Evolutionary conservation across 176 grass and related monocot species (phyloP), one percentile per base, ranked within the genome.

Genomic region (Metroxylon sagu): DNA sequence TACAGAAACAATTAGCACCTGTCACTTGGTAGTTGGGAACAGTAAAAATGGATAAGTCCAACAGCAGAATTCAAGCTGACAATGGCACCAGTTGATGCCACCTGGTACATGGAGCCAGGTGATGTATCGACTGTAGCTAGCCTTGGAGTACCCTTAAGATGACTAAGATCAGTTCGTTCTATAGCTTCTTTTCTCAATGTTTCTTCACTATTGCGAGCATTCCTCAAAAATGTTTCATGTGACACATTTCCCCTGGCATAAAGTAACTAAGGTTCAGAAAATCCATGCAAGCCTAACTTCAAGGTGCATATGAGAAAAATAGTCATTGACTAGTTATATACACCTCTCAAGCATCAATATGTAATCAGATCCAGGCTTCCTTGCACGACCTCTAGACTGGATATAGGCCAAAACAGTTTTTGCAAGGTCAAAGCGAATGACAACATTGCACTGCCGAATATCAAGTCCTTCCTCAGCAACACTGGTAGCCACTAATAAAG

Each of bases 291-390:
- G 10, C 35, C 35, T 14, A 43, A 12, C 12, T 2, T 43, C 0
- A 43, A 43, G 35, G 10, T 43, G 35, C 35, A 10, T 43, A 43
- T 14, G 14, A 14, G 35, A 43, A 43, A 35, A 43, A 43, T 23
- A 43, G 35, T 43, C 35, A 43, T 2, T 43, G 35, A 6, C 6
- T 14, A 43, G 63, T 51, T 18, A 59, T 65, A 25, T 65, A 26
- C 83, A 98, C 93, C 87, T 98, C 85, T 98, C 93, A 85, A 92
- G 76, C 93, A 98, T 98, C 79, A 98, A 80, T 77, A 98, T 92
- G 73, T 92, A 98, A 63, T 98, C 93, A 25, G 93, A 98, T 70
- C 93, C 93, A 71, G 93, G 93, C 60, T 98, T 98, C 75, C 93
- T 88, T 53, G 93, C 93, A 76, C 93, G 93, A 61, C 87, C 93